Base-by-base conservation (phyloP, 176 grass and related monocot species). In the Eleusine indica region DNA sequence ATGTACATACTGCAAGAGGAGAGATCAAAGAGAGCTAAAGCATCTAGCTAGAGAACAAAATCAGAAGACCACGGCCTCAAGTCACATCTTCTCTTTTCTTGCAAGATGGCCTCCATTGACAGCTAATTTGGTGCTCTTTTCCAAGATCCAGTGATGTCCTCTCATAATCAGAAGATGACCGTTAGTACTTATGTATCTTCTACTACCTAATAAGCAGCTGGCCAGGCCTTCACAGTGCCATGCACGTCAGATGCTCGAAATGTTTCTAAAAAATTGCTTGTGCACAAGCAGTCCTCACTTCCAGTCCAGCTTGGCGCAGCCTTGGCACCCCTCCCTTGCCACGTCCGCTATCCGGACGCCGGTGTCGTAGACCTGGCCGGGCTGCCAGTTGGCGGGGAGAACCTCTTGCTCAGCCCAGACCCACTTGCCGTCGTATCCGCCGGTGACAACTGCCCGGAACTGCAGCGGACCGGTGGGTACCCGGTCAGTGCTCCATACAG, bases 381-480 rank as follows among this genome's bases (percentile, higher is more conserved):
- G 77, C 58, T 54, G 83, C 94, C 91, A 94, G 54, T 88, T 19
- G 2, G 75, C 79, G 0, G 94, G 94, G n/a, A 94, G 89, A 39
- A 97, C 91, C 81, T 87, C 89, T 54, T 82, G 85, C 28, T 94
- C 91, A 0, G 89, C 86, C 91, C 89, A 90, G 43, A 94, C 89
- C 91, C 94, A 97, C 47, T 94, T 94, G 3, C 94, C 91, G 1
- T 90, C 88, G 5, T 79, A 94, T 4, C 94, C 94, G 0, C 87
- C 89, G 0, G 91, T 97, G 68, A 97, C 94, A 49, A 91, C 91
- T 1, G 89, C 73, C 44, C 89, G 84, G 79, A 97, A 86, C 77
- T 87, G 84, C 39, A 97, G 78, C 6, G 91, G 87, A 5, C 94
- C 89, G 0, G 5, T 11, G 29, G 94, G 89, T 9, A 79, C 91